Base-by-base conservation (phyloP, 495 filamentous ascomycete species). In the Penicillium pancosmium region DNA sequence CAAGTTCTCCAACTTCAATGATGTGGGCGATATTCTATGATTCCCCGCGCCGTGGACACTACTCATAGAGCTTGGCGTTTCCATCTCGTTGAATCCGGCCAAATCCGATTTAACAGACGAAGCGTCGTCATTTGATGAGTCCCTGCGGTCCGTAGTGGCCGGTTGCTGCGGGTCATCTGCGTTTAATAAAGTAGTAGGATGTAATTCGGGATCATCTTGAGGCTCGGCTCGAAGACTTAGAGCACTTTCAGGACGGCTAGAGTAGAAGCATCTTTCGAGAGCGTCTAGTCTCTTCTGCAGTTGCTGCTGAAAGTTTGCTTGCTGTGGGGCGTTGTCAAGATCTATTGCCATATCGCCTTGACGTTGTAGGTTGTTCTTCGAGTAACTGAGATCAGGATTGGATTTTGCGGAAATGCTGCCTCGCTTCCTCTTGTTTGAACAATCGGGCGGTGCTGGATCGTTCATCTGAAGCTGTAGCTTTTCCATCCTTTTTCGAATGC, bases 401-500 rank as follows among this genome's bases (percentile, higher is more conserved):
- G 46, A 27, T n/a, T 51, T 27, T 19, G 34, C 44, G 18, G 12
- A 16, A 15, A 46, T 5, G 16, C 34, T 56, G 15, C 54, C 46
- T 13, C 54, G 54, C 16, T 56, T 56, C 31, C 54, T 27, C 35
- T 56, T 56, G 7, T 35, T 55, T 12, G 25, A 23, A 2, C 4
- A 15, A 9, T 43, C 25, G 16, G 16, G 23, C 1, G 18, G 11
- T 2, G 25, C 16, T n/a, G 53, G 25, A 12, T 55, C n/a, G 13
- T 41, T 27, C 4, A 50, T 23, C n/a, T 34, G 31, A 11, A 23
- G 18, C 33, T 92, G 91, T 3, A 97, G 78, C 71, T 97, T 98
- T 59, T 96, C 91, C 56, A 98, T 97, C 0, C 86, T 89, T 79
- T 97, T 98, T 63, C 91, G 91, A 53, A 97, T 87, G 61, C 95